Evolutionary conservation across 2,329 filamentous ascomycete species (phyloP).

Genomic region (Zopfia rhizophila): DNA sequence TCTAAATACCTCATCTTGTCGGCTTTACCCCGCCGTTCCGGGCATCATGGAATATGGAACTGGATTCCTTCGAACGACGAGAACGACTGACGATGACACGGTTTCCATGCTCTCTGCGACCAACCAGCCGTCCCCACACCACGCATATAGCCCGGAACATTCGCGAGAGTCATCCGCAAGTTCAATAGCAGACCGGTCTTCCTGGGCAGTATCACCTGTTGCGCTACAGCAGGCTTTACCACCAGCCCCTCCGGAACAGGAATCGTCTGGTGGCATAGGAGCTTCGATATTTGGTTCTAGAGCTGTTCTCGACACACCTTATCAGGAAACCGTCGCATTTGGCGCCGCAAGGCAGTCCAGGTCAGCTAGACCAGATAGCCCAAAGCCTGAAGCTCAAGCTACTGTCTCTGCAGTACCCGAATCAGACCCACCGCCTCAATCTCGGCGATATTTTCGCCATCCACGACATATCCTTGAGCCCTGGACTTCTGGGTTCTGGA

Average conservation of each 20-base stretch:
- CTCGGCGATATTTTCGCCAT: slow-evolving; percentile 28
- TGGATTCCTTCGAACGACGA: slow-evolving; percentile 9
- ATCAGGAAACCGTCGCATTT: slow-evolving; percentile 21
- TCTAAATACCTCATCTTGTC: background rate
- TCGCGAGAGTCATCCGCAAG: slow-evolving; percentile 9
- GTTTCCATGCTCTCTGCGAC: slow-evolving; percentile 18
- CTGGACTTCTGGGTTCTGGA: slow-evolving; percentile 30
- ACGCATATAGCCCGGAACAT: slow-evolving; percentile 14
- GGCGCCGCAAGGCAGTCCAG: slow-evolving; percentile 13
- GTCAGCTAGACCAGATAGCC: slow-evolving; percentile 5
- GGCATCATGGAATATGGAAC: slow-evolving; percentile 21
- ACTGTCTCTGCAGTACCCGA: background rate
- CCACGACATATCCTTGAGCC: slow-evolving; percentile 31
- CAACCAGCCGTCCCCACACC: slow-evolving; percentile 12
- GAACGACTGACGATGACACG: slow-evolving; percentile 13
- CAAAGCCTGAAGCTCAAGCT: slow-evolving; percentile 10
- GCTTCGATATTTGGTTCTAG: slow-evolving; percentile 20
- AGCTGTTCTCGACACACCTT: slow-evolving; percentile 16
- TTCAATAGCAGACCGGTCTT: background rate
- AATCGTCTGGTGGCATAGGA: slow-evolving; percentile 1
- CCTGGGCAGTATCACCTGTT: slow-evolving; percentile 12
- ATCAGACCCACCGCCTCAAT: background rate
- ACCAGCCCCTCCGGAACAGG: slow-evolving; percentile 5
- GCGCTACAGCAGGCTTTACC: slow-evolving; percentile 12
- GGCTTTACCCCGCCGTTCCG: background rate